These are phyloP conservation scores for Isatis lusitanica DNA, from an alignment of 441 rosid species.

Conservation along the genomic window DNA sequence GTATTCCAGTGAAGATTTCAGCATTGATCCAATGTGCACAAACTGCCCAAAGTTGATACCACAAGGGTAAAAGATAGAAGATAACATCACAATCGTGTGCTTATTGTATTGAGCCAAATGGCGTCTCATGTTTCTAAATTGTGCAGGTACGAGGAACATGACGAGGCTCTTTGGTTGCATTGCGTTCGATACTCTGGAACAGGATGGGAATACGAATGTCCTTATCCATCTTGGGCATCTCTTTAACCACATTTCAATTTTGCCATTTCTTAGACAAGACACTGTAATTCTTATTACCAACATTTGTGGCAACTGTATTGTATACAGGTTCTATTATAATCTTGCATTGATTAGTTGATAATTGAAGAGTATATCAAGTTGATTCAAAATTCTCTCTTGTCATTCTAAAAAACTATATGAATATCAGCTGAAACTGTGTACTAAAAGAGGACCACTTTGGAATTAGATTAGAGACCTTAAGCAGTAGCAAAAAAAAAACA, in stretches of 20 bases:
- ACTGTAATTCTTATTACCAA: conserved; percentile 4
- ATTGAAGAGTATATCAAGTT: not conserved
- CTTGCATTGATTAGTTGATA: not conserved
- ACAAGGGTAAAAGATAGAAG: conserved; percentile 50
- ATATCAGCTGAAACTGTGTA: not conserved
- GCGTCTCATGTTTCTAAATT: not conserved
- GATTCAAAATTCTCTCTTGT: not conserved
- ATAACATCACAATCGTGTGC: not conserved
- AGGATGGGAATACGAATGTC: conserved; percentile 83
- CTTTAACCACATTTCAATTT: conserved; percentile 22
- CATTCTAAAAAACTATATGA: not conserved
- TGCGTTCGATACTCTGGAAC: conserved; percentile 79
- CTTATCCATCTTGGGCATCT: conserved; percentile 78
- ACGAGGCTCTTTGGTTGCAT: conserved; percentile 88
- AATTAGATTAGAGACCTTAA: not conserved
- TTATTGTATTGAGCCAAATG: not conserved
- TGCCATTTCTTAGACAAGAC: not conserved
- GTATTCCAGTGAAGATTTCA: conserved; percentile 52
- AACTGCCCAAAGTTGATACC: conserved; percentile 85
- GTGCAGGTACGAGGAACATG: conserved; percentile 68
- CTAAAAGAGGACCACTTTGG: not conserved
- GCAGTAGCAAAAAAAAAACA: conserved; percentile 6
- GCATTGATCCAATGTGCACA: conserved; percentile 81
- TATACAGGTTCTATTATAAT: not conserved
- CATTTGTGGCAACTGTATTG: conserved; percentile 4